Percentiles rank a stretch among this genome's conserved stretches.
These are phyloP conservation scores for Scolecobasidium constrictum DNA, from an alignment of 2,329 filamentous ascomycete species.

Conservation along the genomic window DNA sequence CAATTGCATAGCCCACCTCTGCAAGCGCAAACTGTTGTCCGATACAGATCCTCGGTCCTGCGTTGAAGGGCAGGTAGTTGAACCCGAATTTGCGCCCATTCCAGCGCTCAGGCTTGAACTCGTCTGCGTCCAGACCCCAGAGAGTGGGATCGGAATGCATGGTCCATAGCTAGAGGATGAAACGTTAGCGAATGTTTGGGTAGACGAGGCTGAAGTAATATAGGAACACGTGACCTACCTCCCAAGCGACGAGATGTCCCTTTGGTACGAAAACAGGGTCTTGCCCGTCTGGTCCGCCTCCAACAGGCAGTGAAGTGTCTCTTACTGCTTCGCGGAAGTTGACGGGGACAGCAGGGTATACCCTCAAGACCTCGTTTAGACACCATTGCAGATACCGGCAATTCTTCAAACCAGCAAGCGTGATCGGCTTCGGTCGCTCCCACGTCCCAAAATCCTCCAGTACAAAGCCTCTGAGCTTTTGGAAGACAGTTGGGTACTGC, in stretches of 20 bases:
- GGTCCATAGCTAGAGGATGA: constrained; percentile 15
- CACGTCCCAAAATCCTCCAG: background rate
- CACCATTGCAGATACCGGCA: constrained; percentile 3
- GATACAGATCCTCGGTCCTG: constrained; percentile 17
- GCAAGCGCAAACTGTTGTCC: constrained; percentile 19
- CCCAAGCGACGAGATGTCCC: constrained; percentile 19
- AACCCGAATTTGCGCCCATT: constrained; percentile 14
- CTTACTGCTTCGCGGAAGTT: background rate
- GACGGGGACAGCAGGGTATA: constrained; percentile 3
- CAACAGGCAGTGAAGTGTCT: constrained; percentile 4
- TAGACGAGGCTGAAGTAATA: constrained; percentile 28
- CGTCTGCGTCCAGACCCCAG: constrained; percentile 24
- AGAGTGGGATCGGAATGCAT: no score
- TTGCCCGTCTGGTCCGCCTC: constrained; percentile 1
- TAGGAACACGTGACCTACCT: background rate
- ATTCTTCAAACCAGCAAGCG: background rate
- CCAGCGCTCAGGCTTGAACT: constrained; percentile 26
- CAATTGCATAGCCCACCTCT: constrained; percentile 20
- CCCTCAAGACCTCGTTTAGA: constrained; percentile 1
- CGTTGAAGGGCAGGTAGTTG: constrained; percentile 24
- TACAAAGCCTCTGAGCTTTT: background rate
- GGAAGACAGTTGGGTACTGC: background rate
- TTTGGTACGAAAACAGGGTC: background rate
- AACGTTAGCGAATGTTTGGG: constrained; percentile 14
- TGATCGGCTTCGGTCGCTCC: background rate